Conservation (phyloP, 2,329 filamentous ascomycete genomes). For the Fusarium guadeloupense region DNA sequence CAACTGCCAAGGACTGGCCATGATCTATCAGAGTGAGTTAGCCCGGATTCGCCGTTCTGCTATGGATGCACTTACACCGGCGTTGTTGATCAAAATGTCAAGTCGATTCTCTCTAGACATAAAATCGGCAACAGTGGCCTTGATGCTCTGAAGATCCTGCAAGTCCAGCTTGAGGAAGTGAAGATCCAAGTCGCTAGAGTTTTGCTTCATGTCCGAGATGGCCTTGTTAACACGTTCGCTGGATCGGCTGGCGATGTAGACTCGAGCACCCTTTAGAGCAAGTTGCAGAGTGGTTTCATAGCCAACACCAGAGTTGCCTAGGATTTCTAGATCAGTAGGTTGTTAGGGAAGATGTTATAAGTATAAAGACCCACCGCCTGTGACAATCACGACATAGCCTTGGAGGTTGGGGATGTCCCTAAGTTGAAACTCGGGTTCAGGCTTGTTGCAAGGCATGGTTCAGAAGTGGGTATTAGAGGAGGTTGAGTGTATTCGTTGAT, state of each 20-base stretch:
- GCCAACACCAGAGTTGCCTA: conserved; percentile 38
- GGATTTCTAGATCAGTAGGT: rapidly evolving
- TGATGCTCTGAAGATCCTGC: conserved; percentile 33
- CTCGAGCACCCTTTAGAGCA: conserved; percentile 28
- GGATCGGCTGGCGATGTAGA: conserved; percentile 39
- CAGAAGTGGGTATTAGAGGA: rapidly evolving
- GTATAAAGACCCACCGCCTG: conserved; percentile 23
- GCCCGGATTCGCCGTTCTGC: rapidly evolving
- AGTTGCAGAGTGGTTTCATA: conserved; percentile 37
- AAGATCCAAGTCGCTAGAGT: conserved; percentile 21
- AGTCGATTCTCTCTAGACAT: conserved; percentile 26
- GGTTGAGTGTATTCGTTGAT: neutral
- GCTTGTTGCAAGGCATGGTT: conserved; percentile 16
- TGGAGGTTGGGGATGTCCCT: conserved; percentile 33
- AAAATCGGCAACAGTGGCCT: conserved; percentile 26
- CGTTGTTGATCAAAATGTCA: conserved; percentile 39
- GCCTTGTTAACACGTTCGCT: conserved; percentile 31
- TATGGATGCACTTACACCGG: conserved; percentile 39
- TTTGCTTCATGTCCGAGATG: conserved; percentile 29
- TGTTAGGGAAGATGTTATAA: rapidly evolving
- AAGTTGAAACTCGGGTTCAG: conserved; percentile 22
- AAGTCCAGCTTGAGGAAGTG: conserved; percentile 39
- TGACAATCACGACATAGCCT: conserved; percentile 37
- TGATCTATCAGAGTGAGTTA: conserved; percentile 37
- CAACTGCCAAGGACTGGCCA: conserved; percentile 33